Evolutionary conservation across 352 stramenopile genomes (phyloP).

Genomic region (Phytophthora parvispora): DNA sequence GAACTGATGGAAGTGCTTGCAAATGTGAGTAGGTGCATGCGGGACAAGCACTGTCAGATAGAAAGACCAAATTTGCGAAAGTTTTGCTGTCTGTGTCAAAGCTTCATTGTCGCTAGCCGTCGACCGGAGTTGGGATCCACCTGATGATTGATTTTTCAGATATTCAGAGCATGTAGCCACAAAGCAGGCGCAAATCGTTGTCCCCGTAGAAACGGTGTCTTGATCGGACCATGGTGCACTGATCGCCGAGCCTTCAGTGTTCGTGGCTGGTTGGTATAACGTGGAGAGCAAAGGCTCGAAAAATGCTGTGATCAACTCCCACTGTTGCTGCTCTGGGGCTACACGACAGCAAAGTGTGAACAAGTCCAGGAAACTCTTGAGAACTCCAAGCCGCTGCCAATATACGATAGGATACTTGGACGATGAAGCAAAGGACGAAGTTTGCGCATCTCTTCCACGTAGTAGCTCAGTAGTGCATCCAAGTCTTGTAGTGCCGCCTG

Average conservation of each 20-base stretch:
- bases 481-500: constrained; percentile 5
- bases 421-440: constrained; percentile 6
- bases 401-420: constrained; percentile 63
- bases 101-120: constrained; percentile 12
- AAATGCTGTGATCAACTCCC: constrained; percentile 72
- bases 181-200: constrained; percentile 84
- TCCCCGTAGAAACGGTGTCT: constrained; percentile 79
- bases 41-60: constrained; percentile 80
- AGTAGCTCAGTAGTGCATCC: constrained; percentile 10
- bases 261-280: constrained; percentile 81
- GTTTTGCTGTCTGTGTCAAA: constrained; percentile 48
- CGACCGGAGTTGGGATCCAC: not conserved
- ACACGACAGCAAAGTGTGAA: constrained; percentile 78
- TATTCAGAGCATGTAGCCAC: constrained; percentile 82
- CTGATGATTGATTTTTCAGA: constrained; percentile 43
- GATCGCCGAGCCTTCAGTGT: constrained; percentile 73
- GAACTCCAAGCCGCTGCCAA: constrained; percentile 77
- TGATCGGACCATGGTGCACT: constrained; percentile 77
- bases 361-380: constrained; percentile 85
- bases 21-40: constrained; percentile 79
- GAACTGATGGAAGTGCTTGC: constrained; percentile 87
- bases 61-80: constrained; percentile 87
- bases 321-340: constrained; percentile 69
- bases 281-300: constrained; percentile 87
- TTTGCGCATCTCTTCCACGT: constrained; percentile 17